These are phyloP conservation scores for Tolypocladium guangdongense DNA, from an alignment of 2,329 filamentous ascomycete species.

Conservation along the genomic window DNA sequence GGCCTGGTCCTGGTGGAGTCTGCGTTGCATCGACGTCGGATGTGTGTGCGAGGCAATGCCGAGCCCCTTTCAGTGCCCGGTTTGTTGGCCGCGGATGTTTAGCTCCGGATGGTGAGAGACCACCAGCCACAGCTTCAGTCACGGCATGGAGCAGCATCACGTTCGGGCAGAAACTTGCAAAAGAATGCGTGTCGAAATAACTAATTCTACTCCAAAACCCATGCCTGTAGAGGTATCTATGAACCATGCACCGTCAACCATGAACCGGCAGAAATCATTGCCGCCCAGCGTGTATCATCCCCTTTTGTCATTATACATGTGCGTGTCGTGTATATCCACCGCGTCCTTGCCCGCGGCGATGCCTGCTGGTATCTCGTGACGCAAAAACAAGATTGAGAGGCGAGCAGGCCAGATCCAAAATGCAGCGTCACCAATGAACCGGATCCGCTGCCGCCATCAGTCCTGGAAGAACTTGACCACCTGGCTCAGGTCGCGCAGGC, in stretches of 20 bases:
- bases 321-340: background rate
- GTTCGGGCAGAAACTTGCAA: no score
- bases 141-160: no score
- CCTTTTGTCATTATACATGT: background rate
- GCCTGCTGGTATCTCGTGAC: background rate
- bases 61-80: no score
- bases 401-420: no score
- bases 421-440: background rate
- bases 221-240: background rate
- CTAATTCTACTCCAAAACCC: background rate
- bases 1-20: no score
- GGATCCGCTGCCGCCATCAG: slow-evolving; percentile 19
- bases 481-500: slow-evolving; percentile 71
- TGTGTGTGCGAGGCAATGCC: no score
- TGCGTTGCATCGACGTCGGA: no score
- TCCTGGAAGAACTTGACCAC: slow-evolving; percentile 86
- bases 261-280: background rate
- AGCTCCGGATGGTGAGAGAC: no score
- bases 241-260: no score
- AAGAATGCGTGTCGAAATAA: background rate
- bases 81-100: no score
- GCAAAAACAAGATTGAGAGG: background rate
- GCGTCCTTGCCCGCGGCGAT: background rate
- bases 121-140: no score
- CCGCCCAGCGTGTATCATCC: background rate